Evolutionary conservation across 257 asterid genomes (phyloP), one percentile per base, ranked within the genome.

Genomic region (Rehmannia glutinosa): DNA sequence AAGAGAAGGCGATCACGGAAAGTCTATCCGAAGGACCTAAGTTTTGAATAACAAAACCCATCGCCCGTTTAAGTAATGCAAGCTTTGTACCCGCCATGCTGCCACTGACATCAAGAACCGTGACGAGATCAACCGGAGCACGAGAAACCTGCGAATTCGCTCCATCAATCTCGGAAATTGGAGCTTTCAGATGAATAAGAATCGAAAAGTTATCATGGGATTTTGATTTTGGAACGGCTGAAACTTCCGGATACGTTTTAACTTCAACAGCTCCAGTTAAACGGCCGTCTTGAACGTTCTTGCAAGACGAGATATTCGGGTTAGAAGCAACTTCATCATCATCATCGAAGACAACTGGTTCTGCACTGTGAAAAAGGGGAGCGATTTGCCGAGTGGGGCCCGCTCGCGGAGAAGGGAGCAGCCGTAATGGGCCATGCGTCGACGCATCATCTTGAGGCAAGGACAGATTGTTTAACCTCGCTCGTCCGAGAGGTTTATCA

Each of bases 41-140:
- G 71, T 77, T 82, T 69, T 88, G 96, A 66, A 90, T 90, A 16
- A 93, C 96, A 8, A 90, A 93, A 8, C 97, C 97, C 97, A 93
- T 86, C 6, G 99, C 99, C 45, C 84, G 85, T 77, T 93, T 93
- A 1, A 93, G 86, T 75, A 93, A 70, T 0, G 97, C 96, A 1
- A 93, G 89, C 82, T 93, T 93, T 45, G 95, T 86, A 51, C 99
- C 99, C 1, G 96, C 86, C 99, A 93, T 93, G 82, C 99, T 93
- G 24, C 99, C 99, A 74, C 99, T 93, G 47, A 90, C 89, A 80
- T 93, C 99, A 73, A 93, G 90, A 32, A 93, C 87, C 0, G 99
- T 83, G 47, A 90, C 91, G 3, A 93, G 92, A 77, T 93, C 99
- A 43, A 93, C 81, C 0, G 95, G 92, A 43, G 91, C 92, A 21